Evolutionary conservation across 352 stramenopile genomes (phyloP).

Genomic region (Saprolegnia parasitica): DNA sequence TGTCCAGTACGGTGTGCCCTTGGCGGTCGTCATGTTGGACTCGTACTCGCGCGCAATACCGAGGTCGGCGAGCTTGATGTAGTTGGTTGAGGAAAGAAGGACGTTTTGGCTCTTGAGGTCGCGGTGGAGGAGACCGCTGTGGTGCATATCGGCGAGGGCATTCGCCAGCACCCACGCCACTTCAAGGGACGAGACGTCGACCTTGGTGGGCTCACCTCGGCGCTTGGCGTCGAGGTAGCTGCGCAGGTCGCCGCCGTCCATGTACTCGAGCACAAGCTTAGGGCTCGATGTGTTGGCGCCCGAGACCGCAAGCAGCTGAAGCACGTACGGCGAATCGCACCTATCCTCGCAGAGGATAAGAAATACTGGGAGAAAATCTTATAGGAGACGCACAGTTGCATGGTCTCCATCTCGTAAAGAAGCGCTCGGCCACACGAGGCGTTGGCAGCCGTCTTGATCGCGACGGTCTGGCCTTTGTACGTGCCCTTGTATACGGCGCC

Average conservation of each 20-base stretch:
- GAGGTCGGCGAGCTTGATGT: slow-evolving; percentile 23
- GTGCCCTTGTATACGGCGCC: slow-evolving; percentile 34
- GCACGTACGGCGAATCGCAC: slow-evolving; percentile 1
- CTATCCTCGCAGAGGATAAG: not conserved
- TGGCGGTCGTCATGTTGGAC: slow-evolving; percentile 8
- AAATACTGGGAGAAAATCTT: not conserved
- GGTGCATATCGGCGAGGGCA: slow-evolving; percentile 9
- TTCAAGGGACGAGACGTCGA: not conserved
- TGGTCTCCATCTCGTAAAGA: not conserved
- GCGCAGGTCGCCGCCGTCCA: slow-evolving; percentile 42
- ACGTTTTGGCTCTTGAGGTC: slow-evolving; percentile 9
- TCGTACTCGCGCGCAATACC: not conserved
- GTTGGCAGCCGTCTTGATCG: slow-evolving; percentile 27
- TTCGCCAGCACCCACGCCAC: slow-evolving; percentile 20
- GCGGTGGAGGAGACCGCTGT: slow-evolving; percentile 7
- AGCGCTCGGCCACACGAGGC: not conserved
- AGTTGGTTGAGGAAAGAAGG: slow-evolving; percentile 4
- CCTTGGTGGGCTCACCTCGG: not conserved
- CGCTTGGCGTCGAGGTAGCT: slow-evolving; percentile 1
- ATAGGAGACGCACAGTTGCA: not conserved
- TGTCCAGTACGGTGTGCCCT: slow-evolving; percentile 5
- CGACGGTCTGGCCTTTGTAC: slow-evolving; percentile 30
- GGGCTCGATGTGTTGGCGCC: not conserved
- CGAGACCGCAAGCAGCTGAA: slow-evolving; percentile 10
- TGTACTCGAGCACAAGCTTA: slow-evolving; percentile 33